A percentile compares a stretch with the other conserved stretches of the same genome.
phyloP scores from a whole-genome alignment of 768 basidiomycete genomes.

The Termitomyces sp. region DNA sequence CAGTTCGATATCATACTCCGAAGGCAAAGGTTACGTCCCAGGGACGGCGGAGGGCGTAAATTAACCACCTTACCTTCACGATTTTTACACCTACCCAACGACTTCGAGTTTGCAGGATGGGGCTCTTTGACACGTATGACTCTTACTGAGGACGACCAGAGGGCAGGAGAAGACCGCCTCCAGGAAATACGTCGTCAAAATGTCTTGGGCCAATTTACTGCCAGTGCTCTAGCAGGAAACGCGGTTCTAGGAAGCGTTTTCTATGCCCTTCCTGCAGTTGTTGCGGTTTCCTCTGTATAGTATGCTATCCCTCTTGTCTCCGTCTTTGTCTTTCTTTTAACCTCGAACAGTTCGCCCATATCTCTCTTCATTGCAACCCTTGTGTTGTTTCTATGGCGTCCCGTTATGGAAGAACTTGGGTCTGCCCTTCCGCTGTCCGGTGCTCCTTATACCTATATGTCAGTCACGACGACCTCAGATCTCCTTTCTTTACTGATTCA shows the following conservation, averaged over 20 bases:
- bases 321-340: not conserved
- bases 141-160: slow-evolving; percentile 40
- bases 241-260: slow-evolving; percentile 67
- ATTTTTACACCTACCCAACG: slow-evolving; percentile 56
- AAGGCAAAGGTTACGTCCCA: slow-evolving; percentile 27
- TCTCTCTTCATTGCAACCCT: slow-evolving; percentile 61
- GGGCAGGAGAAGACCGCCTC: slow-evolving; percentile 27
- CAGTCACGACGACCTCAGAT: slow-evolving; percentile 11
- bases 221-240: slow-evolving; percentile 64
- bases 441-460: slow-evolving; percentile 71
- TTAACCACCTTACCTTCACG: slow-evolving; percentile 46
- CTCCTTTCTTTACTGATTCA: not conserved
- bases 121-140: slow-evolving; percentile 47
- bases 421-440: slow-evolving; percentile 68
- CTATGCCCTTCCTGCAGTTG: slow-evolving; percentile 65
- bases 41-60: slow-evolving; percentile 40
- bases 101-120: slow-evolving; percentile 76
- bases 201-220: slow-evolving; percentile 60
- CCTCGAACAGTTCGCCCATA: slow-evolving; percentile 54
- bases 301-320: slow-evolving; percentile 26
- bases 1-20: slow-evolving; percentile 1
- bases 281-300: slow-evolving; percentile 61
- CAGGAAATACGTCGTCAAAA: slow-evolving; percentile 27
- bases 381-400: slow-evolving; percentile 67
- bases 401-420: slow-evolving; percentile 70